These are phyloP conservation scores for Termitomyces bulborhizus DNA, from an alignment of 768 basidiomycete species.

Conservation along the genomic window DNA sequence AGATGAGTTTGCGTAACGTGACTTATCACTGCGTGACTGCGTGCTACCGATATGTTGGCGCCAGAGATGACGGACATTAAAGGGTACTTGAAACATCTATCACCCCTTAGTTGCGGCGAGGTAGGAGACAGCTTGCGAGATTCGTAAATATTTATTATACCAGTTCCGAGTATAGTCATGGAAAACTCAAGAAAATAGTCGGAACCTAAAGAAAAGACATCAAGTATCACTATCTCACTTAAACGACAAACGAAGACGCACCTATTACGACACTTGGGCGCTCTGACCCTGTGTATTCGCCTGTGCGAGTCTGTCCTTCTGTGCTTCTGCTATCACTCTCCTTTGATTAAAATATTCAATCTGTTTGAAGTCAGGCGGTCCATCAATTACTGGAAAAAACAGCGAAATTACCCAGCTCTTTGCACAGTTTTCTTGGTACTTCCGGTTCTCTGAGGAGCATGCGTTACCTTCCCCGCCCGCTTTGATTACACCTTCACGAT, in stretches of 20 bases:
- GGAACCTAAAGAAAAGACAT: background rate
- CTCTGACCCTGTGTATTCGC: slow-evolving; percentile 30
- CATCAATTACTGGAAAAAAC: background rate
- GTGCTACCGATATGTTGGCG: background rate
- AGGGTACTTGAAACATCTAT: background rate
- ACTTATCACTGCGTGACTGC: background rate
- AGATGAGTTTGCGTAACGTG: background rate
- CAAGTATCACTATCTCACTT: background rate
- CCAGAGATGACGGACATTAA: background rate
- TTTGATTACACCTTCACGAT: slow-evolving; percentile 58
- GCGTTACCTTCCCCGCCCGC: slow-evolving; percentile 61
- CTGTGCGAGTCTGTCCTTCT: slow-evolving; percentile 62
- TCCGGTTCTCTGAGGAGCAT: slow-evolving; percentile 50
- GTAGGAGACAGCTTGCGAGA: background rate
- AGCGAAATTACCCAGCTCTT: slow-evolving; percentile 75
- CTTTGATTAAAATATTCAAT: slow-evolving; percentile 95
- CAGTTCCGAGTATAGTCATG: background rate
- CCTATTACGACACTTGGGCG: slow-evolving; percentile 14
- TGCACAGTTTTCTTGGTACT: slow-evolving; percentile 72
- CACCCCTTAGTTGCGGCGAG: background rate
- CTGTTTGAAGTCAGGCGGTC: slow-evolving; percentile 31
- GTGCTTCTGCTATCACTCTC: slow-evolving; percentile 72
- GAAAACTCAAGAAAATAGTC: background rate
- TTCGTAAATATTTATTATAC: background rate
- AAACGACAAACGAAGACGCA: background rate